Base-by-base conservation (phyloP, 2,329 filamentous ascomycete species). In the Trichoderma gracile region DNA sequence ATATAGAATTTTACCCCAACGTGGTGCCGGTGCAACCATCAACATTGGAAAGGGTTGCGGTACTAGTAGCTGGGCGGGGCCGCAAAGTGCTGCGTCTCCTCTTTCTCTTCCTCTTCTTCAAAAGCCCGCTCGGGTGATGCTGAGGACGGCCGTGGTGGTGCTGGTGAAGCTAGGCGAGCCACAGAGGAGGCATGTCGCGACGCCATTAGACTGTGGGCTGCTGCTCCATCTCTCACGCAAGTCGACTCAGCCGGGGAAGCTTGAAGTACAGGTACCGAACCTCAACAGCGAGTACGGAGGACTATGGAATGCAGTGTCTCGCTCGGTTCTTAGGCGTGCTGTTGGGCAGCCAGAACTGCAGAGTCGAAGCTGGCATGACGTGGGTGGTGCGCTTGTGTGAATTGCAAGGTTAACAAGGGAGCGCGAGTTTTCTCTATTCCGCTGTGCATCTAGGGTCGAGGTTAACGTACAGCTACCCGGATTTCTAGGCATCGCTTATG, bases 1-100 rank as follows among this genome's bases (percentile, higher is more conserved):
- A 63, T 63, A 56, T 63, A 63, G 60, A 63, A 61, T 49, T 56
- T 43, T 47, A 33, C 52, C 52, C 60, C 56, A 63, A 63, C 27
- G 45, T 23, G 15, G 45, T 56, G 43, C 60, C 43, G 49, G 30
- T 55, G 60, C 52, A 56, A 56, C 58, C 30, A 54, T 54, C 33
- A 38, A 38, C 33, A 38, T 38, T 12, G 33, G 33, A 38, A 38
- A 38, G 33, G 33, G 49, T 49, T 30, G 59, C 46, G 59, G 59
- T 19, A 62, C 59, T 62, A 62, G 33, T 62, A 62, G 33, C 27
- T 33, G 40, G 15, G 50, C 50, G 59, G 59, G 59, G 59, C 40
- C 59, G 59, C 27, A 33, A 17, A 62, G 38, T n/a, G 33, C 38
- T 61, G 15, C 17, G 23, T 47, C 33, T 33, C 33, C 33, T 38